Base-by-base conservation (phyloP, 1,284 basidiomycete species). In the Exsudoporus floridanus region DNA sequence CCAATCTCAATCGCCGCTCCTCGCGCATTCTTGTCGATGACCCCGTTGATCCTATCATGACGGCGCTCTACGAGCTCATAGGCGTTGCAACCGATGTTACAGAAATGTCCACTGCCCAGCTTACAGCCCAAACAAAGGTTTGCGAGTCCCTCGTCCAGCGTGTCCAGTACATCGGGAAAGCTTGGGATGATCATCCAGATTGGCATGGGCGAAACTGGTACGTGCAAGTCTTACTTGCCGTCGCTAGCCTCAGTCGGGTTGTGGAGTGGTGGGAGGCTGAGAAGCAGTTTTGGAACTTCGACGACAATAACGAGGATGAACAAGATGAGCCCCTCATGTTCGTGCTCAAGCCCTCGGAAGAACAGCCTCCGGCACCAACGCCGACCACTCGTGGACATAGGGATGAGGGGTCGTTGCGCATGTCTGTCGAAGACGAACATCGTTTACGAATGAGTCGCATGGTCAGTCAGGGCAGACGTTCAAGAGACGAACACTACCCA, bases 191-290 rank as follows among this genome's bases (percentile, higher is more conserved):
- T 51, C 91, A 98, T 71, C 91, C 94, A 10, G 94, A 98, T 66
- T 98, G 96, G 93, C 94, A 96, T 52, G 95, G 97, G 13, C 83
- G 96, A 50, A 93, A 90, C 53, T 99, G 97, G 97, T 99, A 98
- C 72, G 95, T 98, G 53, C 94, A 96, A 69, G 87, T 97, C 23
- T 79, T 98, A 8, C 86, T 99, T 49, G 95, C 97, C n/a, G 89
- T 99, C 45, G 97, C 97, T 38, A 92, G 90, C 61, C 84, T 99
- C 54, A 92, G 89, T 69, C 90, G 97, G 52, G 96, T 99, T 27
- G 87, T 98, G 54, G 97, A 99, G 67, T 99, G 97, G 97, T 99
- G 96, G 96, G 94, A 98, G 70, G 96, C 96, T n/a, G 97, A 99
- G 75, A 96, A 96, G 67, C 93, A 95, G 58, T 99, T 99, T 73